phyloP scores from a whole-genome alignment of 2,329 filamentous ascomycete genomes.

The Sarocladiaceae sp. region DNA sequence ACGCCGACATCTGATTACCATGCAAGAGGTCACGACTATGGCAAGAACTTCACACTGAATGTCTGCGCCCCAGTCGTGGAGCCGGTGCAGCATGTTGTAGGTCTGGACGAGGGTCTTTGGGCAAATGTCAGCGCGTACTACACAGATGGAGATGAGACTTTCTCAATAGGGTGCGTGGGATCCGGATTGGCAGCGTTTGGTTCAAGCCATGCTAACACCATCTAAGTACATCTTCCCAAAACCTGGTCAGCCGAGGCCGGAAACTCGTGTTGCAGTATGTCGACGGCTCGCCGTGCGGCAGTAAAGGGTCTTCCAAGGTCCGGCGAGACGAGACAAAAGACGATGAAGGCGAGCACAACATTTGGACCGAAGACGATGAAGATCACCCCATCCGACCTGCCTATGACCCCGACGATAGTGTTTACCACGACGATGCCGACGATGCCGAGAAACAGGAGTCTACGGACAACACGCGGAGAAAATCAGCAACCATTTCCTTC shows the following conservation, averaged over 20 bases:
- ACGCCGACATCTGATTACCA: slow-evolving; percentile 47
- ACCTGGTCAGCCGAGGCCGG: slow-evolving; percentile 55
- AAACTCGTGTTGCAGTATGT: slow-evolving; percentile 74
- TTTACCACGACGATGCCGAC: slow-evolving; percentile 29
- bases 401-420: slow-evolving; percentile 19
- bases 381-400: slow-evolving; percentile 14
- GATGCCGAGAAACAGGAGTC: slow-evolving; percentile 21
- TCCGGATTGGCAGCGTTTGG: no score
- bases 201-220: slow-evolving; percentile 3
- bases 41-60: slow-evolving; percentile 77
- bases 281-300: slow-evolving; percentile 65
- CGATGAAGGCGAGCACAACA: slow-evolving; percentile 18
- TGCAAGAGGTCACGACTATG: slow-evolving; percentile 69
- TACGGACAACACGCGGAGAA: slow-evolving; percentile 39
- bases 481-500: slow-evolving; percentile 86
- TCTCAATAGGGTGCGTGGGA: slow-evolving; percentile 71
- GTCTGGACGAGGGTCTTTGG: slow-evolving; percentile 56
- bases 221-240: slow-evolving; percentile 40
- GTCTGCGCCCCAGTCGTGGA: slow-evolving; percentile 73
- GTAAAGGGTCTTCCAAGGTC: slow-evolving; percentile 24
- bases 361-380: slow-evolving; percentile 24
- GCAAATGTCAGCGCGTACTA: slow-evolving; percentile 77
- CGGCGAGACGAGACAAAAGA: slow-evolving; percentile 21
- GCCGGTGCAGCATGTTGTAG: slow-evolving; percentile 54
- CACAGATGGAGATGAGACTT: slow-evolving; percentile 55